Base-by-base conservation (phyloP, 2,329 filamentous ascomycete species). In the Trichoderma brevicompactum region DNA sequence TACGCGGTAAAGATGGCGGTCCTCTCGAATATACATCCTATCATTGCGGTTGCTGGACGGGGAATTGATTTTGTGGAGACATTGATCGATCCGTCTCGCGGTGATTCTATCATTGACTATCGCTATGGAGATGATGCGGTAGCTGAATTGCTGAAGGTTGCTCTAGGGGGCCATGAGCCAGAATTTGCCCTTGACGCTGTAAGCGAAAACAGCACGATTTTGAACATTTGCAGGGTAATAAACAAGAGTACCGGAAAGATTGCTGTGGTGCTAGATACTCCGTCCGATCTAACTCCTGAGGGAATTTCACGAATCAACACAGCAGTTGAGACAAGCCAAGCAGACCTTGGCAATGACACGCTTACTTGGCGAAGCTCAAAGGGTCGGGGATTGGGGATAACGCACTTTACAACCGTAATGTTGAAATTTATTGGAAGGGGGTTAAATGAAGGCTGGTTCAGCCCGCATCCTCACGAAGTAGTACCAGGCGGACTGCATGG, bases 1-100 rank as follows among this genome's bases (percentile, higher is more conserved):
- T 88, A 82, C 70, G 84, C 82, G 0, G 79, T 88, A 58, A 83
- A 89, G 70, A 77, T 89, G 4, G 83, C 82, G 13, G 70, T 68
- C 1, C 73, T 67, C 5, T 74, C 79, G n/a, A 83, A 85, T 65
- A 82, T 88, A 49, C 83, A 87, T 70, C 86, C 86, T 0, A 78
- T 88, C 53, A 85, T 89, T 68, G 80, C 79, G 41, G 75, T 89
- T 17, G 84, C 85, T 0, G 85, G 86, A 9, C 74, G 13, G 9
- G 60, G 49, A 38, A 67, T 28, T n/a, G 23, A 49, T 15, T 68
- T 65, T 50, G 67, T 70, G 9, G 38, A 44, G 36, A 52, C 52
- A 3, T 19, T 56, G 44, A 70, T 72, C 13, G 66, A 71, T 17
- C n/a, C 34, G 6, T 10, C 43, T 38, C 68, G 68, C 7, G 70